Conservation (phyloP, 768 basidiomycete species). For the Steccherinum ochraceum region DNA sequence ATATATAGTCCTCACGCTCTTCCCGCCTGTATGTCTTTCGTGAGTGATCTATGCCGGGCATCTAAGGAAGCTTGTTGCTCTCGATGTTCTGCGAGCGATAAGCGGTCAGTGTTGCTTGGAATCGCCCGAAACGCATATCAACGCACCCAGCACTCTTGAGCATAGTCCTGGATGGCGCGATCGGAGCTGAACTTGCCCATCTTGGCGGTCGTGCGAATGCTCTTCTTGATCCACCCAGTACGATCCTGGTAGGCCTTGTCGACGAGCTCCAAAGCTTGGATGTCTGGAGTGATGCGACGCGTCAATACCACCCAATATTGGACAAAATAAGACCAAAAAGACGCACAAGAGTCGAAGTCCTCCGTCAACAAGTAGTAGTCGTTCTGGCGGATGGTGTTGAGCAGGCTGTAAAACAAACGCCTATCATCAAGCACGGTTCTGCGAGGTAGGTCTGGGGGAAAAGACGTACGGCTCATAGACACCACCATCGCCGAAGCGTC, state of each 20-base stretch:
- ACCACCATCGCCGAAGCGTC: slow-evolving; percentile 71
- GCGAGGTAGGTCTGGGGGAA: slow-evolving; percentile 11
- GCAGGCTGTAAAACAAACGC: slow-evolving; percentile 34
- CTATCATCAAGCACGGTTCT: not conserved
- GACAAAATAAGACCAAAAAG: not conserved
- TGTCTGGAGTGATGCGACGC: slow-evolving; percentile 38
- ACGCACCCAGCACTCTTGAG: slow-evolving; percentile 42
- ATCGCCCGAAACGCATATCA: not conserved
- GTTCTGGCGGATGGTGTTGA: slow-evolving; percentile 70
- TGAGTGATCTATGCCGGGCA: not conserved
- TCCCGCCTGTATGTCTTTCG: not conserved
- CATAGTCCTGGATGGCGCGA: slow-evolving; percentile 87
- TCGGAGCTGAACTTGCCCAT: slow-evolving; percentile 99
- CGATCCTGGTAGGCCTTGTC: slow-evolving; percentile 84
- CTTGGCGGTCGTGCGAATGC: slow-evolving; percentile 78
- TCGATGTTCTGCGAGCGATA: slow-evolving; percentile 19
- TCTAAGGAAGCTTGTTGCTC: slow-evolving; percentile 15
- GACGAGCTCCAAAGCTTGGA: slow-evolving; percentile 78
- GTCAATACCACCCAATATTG: not conserved
- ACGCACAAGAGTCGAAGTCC: slow-evolving; percentile 89
- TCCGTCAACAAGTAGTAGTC: slow-evolving; percentile 83
- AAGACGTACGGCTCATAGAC: slow-evolving; percentile 83
- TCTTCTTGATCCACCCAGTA: slow-evolving; percentile 89
- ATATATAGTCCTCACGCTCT: not conserved
- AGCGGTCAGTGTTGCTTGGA: not conserved